These are phyloP conservation scores for Schizosaccharomyces pombe DNA, from an alignment of 805 yeast species.

Conservation along the genomic window DNA sequence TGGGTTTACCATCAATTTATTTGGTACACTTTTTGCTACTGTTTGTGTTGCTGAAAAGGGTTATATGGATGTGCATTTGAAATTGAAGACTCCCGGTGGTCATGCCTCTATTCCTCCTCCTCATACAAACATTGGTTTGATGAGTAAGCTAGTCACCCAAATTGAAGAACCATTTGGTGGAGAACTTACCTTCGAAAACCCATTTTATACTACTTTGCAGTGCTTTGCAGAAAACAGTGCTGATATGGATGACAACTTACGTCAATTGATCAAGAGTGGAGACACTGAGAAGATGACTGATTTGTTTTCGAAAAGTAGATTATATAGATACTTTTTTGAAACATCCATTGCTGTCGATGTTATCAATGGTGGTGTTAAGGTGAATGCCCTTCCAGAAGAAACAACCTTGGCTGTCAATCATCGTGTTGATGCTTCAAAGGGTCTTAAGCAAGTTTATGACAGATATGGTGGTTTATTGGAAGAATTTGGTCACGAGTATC, in stretches of 20 bases:
- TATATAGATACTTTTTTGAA: constrained; percentile 21
- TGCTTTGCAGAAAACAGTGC: constrained; percentile 36
- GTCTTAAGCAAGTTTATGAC: constrained; percentile 21
- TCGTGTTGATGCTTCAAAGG: constrained; percentile 36
- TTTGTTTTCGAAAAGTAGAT: constrained; percentile 8
- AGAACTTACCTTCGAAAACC: constrained; percentile 29
- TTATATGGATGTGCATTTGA: constrained; percentile 25
- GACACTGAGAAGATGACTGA: constrained; percentile 8
- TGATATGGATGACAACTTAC: constrained; percentile 13
- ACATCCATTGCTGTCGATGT: constrained; percentile 51
- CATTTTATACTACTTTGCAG: constrained; percentile 31
- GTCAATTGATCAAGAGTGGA: constrained; percentile 8
- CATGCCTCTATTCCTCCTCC: constrained; percentile 65
- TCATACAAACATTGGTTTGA: constrained; percentile 58
- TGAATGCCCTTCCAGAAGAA: constrained; percentile 54
- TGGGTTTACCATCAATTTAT: constrained; percentile 21
- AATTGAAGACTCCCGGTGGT: constrained; percentile 44
- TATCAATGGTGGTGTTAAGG: constrained; percentile 47
- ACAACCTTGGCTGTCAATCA: constrained; percentile 34
- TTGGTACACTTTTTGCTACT: constrained; percentile 19
- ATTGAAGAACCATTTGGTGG: constrained; percentile 39
- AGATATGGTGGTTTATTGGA: constrained; percentile 19
- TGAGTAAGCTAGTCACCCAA: constrained; percentile 30
- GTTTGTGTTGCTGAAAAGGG: constrained; percentile 44
- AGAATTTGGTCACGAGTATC: constrained; percentile 24